Percentiles rank a stretch among this genome's conserved stretches.
Conservation (phyloP, 352 stramenopile genomes). For the Phytophthora sp. region DNA sequence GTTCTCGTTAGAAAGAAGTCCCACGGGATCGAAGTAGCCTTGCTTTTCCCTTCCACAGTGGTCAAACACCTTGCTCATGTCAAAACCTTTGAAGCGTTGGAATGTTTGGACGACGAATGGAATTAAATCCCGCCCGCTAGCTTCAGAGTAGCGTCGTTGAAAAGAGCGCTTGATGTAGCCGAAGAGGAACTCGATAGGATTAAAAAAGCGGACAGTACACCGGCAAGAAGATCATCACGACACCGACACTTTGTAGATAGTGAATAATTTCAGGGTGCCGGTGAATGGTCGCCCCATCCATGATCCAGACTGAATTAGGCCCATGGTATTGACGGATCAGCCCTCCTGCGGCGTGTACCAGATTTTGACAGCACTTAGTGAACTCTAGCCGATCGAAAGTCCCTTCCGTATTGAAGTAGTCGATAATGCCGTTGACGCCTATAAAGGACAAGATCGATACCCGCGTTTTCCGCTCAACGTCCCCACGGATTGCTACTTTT, state of each 20-base stretch:
- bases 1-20: too few species aligned
- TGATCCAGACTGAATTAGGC: not conserved
- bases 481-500: too few species aligned
- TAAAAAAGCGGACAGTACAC: not conserved
- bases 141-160: not conserved
- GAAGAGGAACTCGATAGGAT: not conserved
- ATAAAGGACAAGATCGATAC: too few species aligned
- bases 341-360: not conserved
- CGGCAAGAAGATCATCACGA: not conserved
- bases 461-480: not conserved
- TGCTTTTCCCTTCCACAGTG: not conserved
- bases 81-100: not conserved
- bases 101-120: not conserved
- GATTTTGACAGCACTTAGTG: not conserved
- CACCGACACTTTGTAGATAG: too few species aligned
- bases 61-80: not conserved
- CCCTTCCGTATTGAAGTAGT: not conserved
- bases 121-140: not conserved
- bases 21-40: not conserved
- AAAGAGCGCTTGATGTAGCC: not conserved
- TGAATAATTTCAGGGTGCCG: too few species aligned
- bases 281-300: too few species aligned
- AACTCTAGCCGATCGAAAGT: not conserved
- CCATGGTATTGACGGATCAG: not conserved
- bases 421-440: not conserved